Conservation (phyloP, 148 eudicot species). For the Gaultheria prostrata region DNA sequence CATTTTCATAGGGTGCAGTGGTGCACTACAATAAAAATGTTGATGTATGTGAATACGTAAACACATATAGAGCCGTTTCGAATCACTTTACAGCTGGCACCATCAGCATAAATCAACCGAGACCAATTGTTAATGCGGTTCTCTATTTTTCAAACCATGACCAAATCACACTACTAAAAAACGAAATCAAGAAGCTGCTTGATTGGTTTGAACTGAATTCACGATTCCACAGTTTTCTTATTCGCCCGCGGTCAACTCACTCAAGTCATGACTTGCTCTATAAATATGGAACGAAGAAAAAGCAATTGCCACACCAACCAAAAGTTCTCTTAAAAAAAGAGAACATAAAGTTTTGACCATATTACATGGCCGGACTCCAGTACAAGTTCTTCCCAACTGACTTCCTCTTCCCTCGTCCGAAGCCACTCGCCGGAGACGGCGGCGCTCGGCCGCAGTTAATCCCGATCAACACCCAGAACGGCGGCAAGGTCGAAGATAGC, state of each 20-base stretch:
- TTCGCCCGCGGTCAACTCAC: not conserved
- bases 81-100: not conserved
- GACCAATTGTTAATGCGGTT: not conserved
- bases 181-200: not conserved
- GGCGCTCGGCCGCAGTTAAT: not conserved
- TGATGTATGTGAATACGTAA: too few species aligned
- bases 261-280: not conserved
- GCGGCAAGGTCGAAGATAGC: not conserved
- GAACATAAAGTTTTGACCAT: not conserved
- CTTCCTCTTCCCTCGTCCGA: constrained; percentile 6
- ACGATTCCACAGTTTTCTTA: not conserved
- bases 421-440: not conserved
- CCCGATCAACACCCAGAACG: not conserved
- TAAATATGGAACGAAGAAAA: not conserved
- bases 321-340: not conserved
- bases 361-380: constrained; percentile 7
- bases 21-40: not conserved
- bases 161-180: not conserved
- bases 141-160: not conserved
- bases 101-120: not conserved
- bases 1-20: too few species aligned
- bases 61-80: too few species aligned
- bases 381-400: constrained; percentile 16
- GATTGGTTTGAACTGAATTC: not conserved
- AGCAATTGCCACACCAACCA: not conserved